Evolutionary conservation across 371 early-diverging fungal genomes (phyloP), one percentile per base, ranked within the genome.

Genomic region (Actinomortierella ambigua): DNA sequence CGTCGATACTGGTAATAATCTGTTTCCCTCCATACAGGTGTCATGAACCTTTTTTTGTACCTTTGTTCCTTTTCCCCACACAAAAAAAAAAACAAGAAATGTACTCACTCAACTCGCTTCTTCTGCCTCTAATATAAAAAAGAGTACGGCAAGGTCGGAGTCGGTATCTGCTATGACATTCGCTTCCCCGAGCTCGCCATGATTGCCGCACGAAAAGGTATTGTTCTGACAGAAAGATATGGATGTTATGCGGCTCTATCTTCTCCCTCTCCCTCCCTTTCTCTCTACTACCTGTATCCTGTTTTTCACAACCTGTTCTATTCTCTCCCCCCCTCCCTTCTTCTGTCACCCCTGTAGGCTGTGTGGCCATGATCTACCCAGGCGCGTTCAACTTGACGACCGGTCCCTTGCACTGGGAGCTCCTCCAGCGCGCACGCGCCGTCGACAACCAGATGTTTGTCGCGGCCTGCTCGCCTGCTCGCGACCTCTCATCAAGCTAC

Each of bases 81-180:
- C 23, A 29, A 22, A 11, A 53, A 56, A 49, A 46, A 46, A 8
- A 46, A 46, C 17, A 46, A 46, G 5, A 46, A 28, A 22, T 63
- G 26, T n/a, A 22, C 2, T 20, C 20, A 17, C 44, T 42, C 26
- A 0, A 15, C 2, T 22, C 4, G 22, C 22, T 6, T 20, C 6
- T 47, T 5, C 44, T 11, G 17, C 1, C 40, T 59, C 48, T 20
- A 17, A 51, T 26, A n/a, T 18, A n/a, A 22, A 23, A 50, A 57
- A 87, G 88, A 82, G 27, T 93, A 88, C 70, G 97, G 96, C 29
- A 85, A 83, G 60, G 81, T 98, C 57, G 97, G 97, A 23, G 79
- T 96, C 13, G 98, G 93, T 17, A 97, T 98, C 29, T 98, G 98
- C 69, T 98, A 98, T 68, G 98, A 98, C 59, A 91, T 98, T 22